These are phyloP conservation scores for Viola pubescens DNA, from an alignment of 441 rosid genomes.

Conservation along the genomic window DNA sequence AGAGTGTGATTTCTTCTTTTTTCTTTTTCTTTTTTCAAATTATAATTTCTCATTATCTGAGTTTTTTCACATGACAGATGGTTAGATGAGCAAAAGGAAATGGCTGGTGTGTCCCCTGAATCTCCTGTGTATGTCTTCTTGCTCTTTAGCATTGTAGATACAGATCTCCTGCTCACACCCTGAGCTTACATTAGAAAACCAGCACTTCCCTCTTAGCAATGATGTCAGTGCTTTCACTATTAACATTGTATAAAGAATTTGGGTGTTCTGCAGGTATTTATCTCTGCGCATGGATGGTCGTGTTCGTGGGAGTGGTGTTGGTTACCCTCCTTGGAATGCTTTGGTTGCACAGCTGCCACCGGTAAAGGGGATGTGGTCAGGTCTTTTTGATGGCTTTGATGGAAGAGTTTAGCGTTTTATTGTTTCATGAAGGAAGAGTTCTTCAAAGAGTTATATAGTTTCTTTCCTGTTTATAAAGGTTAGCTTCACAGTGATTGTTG, in stretches of 20 bases:
- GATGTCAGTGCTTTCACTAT: not conserved
- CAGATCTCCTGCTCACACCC: not conserved
- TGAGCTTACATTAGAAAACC: not conserved
- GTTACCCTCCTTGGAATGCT: constrained; percentile 97
- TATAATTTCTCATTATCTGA: constrained; percentile 2
- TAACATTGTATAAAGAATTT: not conserved
- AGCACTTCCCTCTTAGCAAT: not conserved
- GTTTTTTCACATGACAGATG: constrained; percentile 39
- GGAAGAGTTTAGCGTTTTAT: constrained; percentile 49
- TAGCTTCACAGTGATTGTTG: constrained; percentile 2
- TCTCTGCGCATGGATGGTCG: constrained; percentile 87
- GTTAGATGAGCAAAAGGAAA: constrained; percentile 81
- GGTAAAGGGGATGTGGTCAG: constrained; percentile 79
- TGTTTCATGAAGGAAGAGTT: constrained; percentile 39
- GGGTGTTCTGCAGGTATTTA: constrained; percentile 44
- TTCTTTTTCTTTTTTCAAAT: constrained; percentile 3
- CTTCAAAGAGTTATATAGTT: constrained; percentile 15
- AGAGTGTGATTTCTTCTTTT: not conserved
- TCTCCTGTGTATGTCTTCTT: constrained; percentile 71
- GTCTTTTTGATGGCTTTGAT: constrained; percentile 89
- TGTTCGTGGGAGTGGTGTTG: constrained; percentile 87
- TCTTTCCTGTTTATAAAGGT: constrained; percentile 11
- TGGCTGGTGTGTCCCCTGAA: constrained; percentile 62
- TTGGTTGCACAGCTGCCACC: constrained; percentile 88
- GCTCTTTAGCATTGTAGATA: not conserved